Conservation (phyloP, 441 rosid genomes). For the Oxalis stricta region DNA sequence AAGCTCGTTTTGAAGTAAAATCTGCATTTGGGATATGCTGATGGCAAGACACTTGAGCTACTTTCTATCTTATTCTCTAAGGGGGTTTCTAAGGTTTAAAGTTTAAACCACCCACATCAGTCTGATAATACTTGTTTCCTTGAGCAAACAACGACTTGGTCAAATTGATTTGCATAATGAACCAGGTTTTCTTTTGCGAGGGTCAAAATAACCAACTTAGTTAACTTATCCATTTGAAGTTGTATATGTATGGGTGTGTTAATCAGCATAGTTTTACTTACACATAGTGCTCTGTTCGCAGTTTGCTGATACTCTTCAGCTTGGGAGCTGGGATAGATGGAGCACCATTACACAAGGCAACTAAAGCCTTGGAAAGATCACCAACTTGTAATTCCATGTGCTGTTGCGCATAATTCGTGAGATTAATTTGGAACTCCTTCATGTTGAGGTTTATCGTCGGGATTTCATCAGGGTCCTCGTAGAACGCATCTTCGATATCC, state of each 20-base stretch:
- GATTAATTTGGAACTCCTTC: slow-evolving; percentile 43
- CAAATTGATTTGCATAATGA: not conserved
- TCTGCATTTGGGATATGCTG: not conserved
- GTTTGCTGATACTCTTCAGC: slow-evolving; percentile 64
- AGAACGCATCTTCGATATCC: slow-evolving; percentile 45
- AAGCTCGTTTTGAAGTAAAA: not conserved
- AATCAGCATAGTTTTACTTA: slow-evolving; percentile 35
- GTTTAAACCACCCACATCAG: not conserved
- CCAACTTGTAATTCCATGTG: slow-evolving; percentile 69
- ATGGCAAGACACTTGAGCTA: not conserved
- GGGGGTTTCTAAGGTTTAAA: not conserved
- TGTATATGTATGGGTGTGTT: not conserved
- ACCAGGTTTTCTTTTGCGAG: not conserved
- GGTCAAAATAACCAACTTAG: not conserved
- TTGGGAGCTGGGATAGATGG: slow-evolving; percentile 67
- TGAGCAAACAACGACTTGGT: slow-evolving; percentile 2
- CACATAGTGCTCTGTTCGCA: slow-evolving; percentile 97
- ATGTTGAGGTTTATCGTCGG: slow-evolving; percentile 64
- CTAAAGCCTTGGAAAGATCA: slow-evolving; percentile 81
- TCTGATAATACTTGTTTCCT: slow-evolving; percentile 1
- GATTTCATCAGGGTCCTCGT: slow-evolving; percentile 51
- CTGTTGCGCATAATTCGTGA: slow-evolving; percentile 51
- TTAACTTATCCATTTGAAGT: slow-evolving; percentile 5
- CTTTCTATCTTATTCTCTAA: not conserved
- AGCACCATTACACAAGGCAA: slow-evolving; percentile 60